phyloP scores from a whole-genome alignment of 208 protist species.

The Trypanosoma boissoni region DNA sequence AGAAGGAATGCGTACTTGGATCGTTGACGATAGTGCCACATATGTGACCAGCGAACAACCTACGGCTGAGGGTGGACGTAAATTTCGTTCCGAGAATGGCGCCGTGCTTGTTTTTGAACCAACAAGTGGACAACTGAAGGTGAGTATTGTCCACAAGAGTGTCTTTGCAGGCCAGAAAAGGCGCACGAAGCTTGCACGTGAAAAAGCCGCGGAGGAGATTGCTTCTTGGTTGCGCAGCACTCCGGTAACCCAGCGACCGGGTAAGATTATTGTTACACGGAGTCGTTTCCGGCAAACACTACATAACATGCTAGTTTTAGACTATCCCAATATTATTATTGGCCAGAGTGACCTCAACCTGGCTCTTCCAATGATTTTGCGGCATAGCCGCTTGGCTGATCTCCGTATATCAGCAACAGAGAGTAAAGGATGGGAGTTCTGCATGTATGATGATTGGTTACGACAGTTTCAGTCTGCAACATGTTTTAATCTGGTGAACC shows the following conservation, averaged over 20 bases:
- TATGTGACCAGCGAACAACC: constrained; percentile 99
- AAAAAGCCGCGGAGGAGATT: constrained; percentile 99
- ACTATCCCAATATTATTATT: constrained; percentile 99
- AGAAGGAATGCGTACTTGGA: constrained; percentile 99
- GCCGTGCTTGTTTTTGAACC: constrained; percentile 99
- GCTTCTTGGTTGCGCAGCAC: constrained; percentile 98
- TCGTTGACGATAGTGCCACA: constrained; percentile 99
- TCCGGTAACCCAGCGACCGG: constrained; percentile 98
- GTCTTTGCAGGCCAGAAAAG: constrained; percentile 99
- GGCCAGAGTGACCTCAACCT: constrained; percentile 99
- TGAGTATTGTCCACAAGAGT: constrained; percentile 99
- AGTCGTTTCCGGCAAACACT: constrained; percentile 95
- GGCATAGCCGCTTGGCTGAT: constrained; percentile 99
- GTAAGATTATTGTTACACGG: constrained; percentile 99
- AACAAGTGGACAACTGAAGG: constrained; percentile 98
- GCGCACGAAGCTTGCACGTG: constrained; percentile 99
- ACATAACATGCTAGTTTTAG: constrained; percentile 95
- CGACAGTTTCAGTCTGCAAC: constrained; percentile 98
- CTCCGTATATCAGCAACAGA: constrained; percentile 99
- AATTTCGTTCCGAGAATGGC: constrained; percentile 97
- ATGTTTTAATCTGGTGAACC: constrained; percentile 99
- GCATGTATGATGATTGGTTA: constrained; percentile 99
- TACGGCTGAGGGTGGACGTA: constrained; percentile 99
- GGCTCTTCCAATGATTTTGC: constrained; percentile 98
- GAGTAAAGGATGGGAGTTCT: constrained; percentile 98